Evolutionary conservation across 345 rosid species (phyloP), one percentile per base, ranked within the genome.

Genomic region (Lumnitzera racemosa): DNA sequence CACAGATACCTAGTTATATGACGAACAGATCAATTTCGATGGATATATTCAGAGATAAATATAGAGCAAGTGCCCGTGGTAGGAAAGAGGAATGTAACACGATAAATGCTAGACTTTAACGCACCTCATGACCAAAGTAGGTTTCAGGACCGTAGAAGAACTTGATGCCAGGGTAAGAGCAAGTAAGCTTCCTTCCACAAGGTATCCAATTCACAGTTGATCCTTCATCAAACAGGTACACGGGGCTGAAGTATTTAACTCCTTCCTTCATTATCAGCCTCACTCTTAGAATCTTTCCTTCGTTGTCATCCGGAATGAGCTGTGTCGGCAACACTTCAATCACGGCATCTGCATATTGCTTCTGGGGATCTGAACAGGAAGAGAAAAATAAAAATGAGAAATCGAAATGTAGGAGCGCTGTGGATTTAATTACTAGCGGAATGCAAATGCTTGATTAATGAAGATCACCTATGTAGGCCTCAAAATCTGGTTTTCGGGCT

Each of bases 81-180:
- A 23, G 17, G 24, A 23, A 23, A 17, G n/a, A 47, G 43, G 29
- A 27, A 27, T 27, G 5, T 27, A 5, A 27, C 31, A 27, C 5
- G 41, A 16, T 20, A 49, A 58, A 24, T n/a, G 16, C 15, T 46
- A 16, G 17, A 11, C 15, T 41, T 24, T 23, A 29, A 9, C 43
- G 29, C 74, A 86, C 98, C 98, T 92, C 98, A 11, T 92, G 74
- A 67, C 73, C 79, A 47, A 62, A 92, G 77, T 92, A 92, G 54
- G 80, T n/a, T 23, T 92, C 96, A 0, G 98, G 99, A 46, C 81
- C 85, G 48, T 92, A 85, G 57, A 66, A 36, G 73, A 92, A 92
- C 72, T 92, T 92, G 83, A 92, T 92, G 58, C 98, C 98, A 11
- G 98, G 98, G 82, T 92, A 92, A 24, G 94, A 87, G 75, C 99